Base-by-base conservation (phyloP, 1,284 basidiomycete genomes). In the Trichosporon asahii region DNA sequence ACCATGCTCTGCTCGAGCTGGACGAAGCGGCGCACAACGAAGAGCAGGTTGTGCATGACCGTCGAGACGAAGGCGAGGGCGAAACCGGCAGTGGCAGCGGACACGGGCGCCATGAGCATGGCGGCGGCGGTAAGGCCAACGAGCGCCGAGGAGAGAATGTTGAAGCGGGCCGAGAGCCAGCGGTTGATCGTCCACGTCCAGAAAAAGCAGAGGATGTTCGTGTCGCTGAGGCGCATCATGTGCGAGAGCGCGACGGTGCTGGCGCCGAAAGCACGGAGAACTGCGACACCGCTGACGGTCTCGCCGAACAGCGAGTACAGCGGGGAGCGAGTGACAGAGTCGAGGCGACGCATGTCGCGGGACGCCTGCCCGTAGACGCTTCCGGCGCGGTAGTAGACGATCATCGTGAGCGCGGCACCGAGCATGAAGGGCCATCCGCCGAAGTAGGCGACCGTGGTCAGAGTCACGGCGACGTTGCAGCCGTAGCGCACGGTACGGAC, bases 1-100 rank as follows among this genome's bases (percentile, higher is more conserved):
- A 97, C 94, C 93, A 97, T 94, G 23, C 90, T 90, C 81, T 97
- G 93, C 79, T 97, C 94, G 21, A 97, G 85, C 55, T 92, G 89
- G 65, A 95, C 93, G 75, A 90, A 91, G 63, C 90, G 87, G 46
- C 89, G 86, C 35, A 84, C 85, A 37, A 85, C 82, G 69, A 80
- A 74, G 71, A 90, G 86, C 53, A 95, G 86, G 78, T 94, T 91
- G 66, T 84, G 85, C 1, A 90, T 89, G 67, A 95, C 88, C 0
- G 88, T 90, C 1, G 88, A 88, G 8, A 92, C 91, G 78, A 95
- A 95, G 0, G 92, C 88, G 29, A 96, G 85, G 5, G 91, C 89
- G 80, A 96, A 94, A 11, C 83, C 94, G 12, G 93, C 93, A 71
- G 90, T 85, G 5, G 93, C 93, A 69, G 87, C 88, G 71, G 94